Percentiles rank a stretch among this genome's conserved stretches.
Conservation (phyloP, 208 protist genomes). For the Phytomonas francai region DNA sequence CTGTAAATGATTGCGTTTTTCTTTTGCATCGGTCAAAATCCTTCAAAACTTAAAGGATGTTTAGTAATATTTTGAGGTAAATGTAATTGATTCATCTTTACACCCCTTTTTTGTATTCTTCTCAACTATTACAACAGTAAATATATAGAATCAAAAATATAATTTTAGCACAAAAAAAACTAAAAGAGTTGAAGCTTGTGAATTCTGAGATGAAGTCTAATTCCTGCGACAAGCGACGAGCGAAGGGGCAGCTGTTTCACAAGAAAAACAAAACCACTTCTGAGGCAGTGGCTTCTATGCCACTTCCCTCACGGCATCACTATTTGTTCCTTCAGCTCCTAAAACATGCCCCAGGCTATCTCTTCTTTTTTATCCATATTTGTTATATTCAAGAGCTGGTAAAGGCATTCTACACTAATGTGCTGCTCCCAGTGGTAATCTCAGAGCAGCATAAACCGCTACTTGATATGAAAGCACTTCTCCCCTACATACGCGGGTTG, state of each 20-base stretch:
- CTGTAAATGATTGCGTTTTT: constrained; percentile 6
- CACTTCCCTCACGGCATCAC: not conserved
- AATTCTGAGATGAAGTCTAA: not conserved
- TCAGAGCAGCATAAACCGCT: not conserved
- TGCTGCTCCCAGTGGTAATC: not conserved
- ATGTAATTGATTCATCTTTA: not conserved
- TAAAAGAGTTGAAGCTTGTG: not conserved
- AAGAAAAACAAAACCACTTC: not conserved
- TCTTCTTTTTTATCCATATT: constrained; percentile 9
- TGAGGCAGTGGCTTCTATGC: not conserved
- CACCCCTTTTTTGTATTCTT: not conserved
- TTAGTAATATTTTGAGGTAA: not conserved
- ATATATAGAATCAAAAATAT: constrained; percentile 1
- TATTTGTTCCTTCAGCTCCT: constrained; percentile 1
- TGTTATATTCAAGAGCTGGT: constrained; percentile 7
- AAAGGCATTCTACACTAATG: constrained; percentile 1
- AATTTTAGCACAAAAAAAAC: constrained; percentile 3
- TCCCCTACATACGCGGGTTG: constrained; percentile 2
- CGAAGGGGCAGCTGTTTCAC: not conserved
- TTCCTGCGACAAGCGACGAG: not conserved
- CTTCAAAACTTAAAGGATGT: not conserved
- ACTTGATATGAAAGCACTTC: constrained; percentile 4
- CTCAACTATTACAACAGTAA: not conserved
- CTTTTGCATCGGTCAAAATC: constrained; percentile 2
- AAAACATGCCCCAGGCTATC: constrained; percentile 2